phyloP scores from a whole-genome alignment of 805 yeast genomes.

The Danielozyma ontarioensis region DNA sequence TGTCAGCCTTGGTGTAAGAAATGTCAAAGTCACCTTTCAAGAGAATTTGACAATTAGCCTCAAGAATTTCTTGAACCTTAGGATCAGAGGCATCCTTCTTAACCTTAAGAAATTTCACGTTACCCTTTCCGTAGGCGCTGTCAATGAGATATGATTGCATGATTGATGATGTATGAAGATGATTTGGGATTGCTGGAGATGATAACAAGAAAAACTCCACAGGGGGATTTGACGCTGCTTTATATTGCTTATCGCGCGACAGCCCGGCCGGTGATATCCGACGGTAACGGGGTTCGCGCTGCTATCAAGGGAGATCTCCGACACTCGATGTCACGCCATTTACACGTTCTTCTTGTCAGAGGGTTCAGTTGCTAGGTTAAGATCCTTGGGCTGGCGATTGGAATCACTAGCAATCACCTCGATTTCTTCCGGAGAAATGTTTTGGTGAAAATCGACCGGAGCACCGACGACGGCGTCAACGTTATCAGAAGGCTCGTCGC shows the following conservation, averaged over 20 bases:
- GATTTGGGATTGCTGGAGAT: too few relatives aligned
- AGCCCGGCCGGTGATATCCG: not conserved
- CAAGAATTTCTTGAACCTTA: slow-evolving; percentile 72
- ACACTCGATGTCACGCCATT: not conserved
- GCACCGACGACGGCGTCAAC: slow-evolving; percentile 3
- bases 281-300: too few relatives aligned
- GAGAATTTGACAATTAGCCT: slow-evolving; percentile 73
- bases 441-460: not conserved
- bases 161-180: not conserved
- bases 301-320: too few relatives aligned
- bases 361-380: not conserved
- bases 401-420: too few relatives aligned
- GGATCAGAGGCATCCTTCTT: slow-evolving; percentile 73
- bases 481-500: too few relatives aligned
- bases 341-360: not conserved
- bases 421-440: too few relatives aligned
- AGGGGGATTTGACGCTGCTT: too few relatives aligned
- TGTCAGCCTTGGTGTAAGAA: slow-evolving; percentile 85
- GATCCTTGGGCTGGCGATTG: too few relatives aligned
- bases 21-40: slow-evolving; percentile 74
- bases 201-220: too few relatives aligned
- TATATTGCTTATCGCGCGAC: not conserved
- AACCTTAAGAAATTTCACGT: slow-evolving; percentile 88
- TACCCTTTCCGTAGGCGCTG: slow-evolving; percentile 81
- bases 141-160: not conserved